Evolutionary conservation across 2,329 filamentous ascomycete species (phyloP).

Genomic region (Septoria petroselini): DNA sequence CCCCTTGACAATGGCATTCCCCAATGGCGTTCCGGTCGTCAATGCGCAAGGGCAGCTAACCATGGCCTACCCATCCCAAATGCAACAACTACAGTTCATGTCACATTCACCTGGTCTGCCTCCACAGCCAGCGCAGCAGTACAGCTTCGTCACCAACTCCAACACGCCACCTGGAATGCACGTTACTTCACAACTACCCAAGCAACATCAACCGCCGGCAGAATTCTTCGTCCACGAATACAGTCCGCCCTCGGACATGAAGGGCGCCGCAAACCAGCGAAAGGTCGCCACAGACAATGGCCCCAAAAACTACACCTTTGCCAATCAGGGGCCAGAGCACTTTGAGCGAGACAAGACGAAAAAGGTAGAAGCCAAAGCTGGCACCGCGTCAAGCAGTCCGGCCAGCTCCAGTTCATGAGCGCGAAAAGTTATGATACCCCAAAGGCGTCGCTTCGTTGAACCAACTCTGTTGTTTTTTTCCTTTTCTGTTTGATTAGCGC

Average conservation of each 20-base stretch:
- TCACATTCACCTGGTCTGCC: constrained; percentile 23
- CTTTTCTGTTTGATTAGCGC: neutral
- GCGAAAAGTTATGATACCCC: neutral
- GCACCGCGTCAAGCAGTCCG: constrained; percentile 25
- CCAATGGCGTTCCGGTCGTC: constrained; percentile 31
- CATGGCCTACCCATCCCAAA: constrained; percentile 28
- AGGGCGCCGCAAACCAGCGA: constrained; percentile 33
- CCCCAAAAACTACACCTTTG: constrained; percentile 49
- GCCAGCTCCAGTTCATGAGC: constrained; percentile 22
- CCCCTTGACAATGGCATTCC: constrained; percentile 24
- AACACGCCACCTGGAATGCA: constrained; percentile 21
- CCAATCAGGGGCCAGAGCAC: constrained; percentile 47
- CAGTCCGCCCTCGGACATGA: constrained; percentile 44
- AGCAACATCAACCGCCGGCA: constrained; percentile 29
- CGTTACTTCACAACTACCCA: constrained; percentile 32
- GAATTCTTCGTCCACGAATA: constrained; percentile 50
- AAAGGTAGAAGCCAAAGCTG: constrained; percentile 17
- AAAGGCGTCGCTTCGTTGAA: no score
- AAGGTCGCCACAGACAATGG: constrained; percentile 34
- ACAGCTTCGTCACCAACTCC: constrained; percentile 26
- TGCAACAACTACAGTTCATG: constrained; percentile 27
- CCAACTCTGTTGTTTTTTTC: neutral
- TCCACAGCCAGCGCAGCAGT: constrained; percentile 21
- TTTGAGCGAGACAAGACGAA: constrained; percentile 39
- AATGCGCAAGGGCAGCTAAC: constrained; percentile 28